phyloP scores from a whole-genome alignment of 768 basidiomycete species.

The Agrocybe praecox region DNA sequence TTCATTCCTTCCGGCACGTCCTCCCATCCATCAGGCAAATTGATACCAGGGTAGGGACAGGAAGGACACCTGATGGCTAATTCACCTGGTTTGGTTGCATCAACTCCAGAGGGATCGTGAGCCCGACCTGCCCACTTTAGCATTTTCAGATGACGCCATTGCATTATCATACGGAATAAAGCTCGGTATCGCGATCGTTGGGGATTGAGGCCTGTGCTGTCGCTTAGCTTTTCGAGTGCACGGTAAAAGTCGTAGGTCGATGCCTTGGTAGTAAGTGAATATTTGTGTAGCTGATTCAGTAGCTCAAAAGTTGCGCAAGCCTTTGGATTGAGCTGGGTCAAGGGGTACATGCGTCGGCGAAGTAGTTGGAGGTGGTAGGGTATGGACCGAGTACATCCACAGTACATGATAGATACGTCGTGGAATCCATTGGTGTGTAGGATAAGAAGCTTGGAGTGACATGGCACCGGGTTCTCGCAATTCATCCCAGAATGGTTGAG shows the following conservation, averaged over 20 bases:
- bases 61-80: slow-evolving; percentile 32
- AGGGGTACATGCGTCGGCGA: slow-evolving; percentile 10
- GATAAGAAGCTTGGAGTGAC: slow-evolving; percentile 3
- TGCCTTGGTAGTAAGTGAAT: slow-evolving; percentile 5
- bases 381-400: neutral
- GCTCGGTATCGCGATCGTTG: slow-evolving; percentile 5
- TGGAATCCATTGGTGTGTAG: slow-evolving; percentile 5
- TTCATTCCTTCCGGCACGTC: neutral
- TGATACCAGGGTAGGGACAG: slow-evolving; percentile 33
- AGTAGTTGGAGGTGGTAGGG: slow-evolving; percentile 3
- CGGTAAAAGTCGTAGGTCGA: slow-evolving; percentile 12
- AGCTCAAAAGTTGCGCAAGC: slow-evolving; percentile 12
- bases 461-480: neutral
- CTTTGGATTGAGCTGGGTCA: neutral
- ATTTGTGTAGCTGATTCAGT: neutral
- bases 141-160: slow-evolving; percentile 27
- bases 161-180: slow-evolving; percentile 7
- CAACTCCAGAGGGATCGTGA: slow-evolving; percentile 19
- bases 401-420: neutral
- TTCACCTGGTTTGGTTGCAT: slow-evolving; percentile 22
- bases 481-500: neutral
- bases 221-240: slow-evolving; percentile 3
- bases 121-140: slow-evolving; percentile 25
- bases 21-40: slow-evolving; percentile 27
- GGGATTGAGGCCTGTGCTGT: neutral